These are phyloP conservation scores for Sarocladiaceae sp. DNA, from an alignment of 2,329 filamentous ascomycete species.

Conservation along the genomic window DNA sequence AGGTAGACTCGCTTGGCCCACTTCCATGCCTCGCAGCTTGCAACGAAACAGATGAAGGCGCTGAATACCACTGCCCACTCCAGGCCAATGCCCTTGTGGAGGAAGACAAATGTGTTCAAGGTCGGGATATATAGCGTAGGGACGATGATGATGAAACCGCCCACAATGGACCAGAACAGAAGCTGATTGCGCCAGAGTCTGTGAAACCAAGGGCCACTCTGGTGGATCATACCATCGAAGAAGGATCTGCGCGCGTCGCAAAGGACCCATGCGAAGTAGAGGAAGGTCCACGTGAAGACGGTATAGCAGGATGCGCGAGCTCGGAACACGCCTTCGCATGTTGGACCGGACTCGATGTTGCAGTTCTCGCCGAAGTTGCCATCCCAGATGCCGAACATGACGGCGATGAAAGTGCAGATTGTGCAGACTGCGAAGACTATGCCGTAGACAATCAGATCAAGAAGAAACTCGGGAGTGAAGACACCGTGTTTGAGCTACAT, in stretches of 20 bases:
- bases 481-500: slow-evolving; percentile 44
- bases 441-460: slow-evolving; percentile 61
- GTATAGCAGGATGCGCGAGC: slow-evolving; percentile 64
- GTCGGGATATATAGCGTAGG: slow-evolving; percentile 65
- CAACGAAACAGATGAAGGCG: slow-evolving; percentile 56
- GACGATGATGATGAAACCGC: slow-evolving; percentile 53
- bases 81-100: slow-evolving; percentile 62
- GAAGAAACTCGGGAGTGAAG: slow-evolving; percentile 59
- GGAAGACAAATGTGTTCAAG: slow-evolving; percentile 61
- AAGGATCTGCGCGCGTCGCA: slow-evolving; percentile 61
- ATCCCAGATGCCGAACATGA: slow-evolving; percentile 50
- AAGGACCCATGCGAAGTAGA: slow-evolving; percentile 68
- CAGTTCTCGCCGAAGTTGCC: slow-evolving; percentile 56
- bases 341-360: slow-evolving; percentile 46
- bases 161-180: slow-evolving; percentile 42
- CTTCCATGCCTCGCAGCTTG: slow-evolving; percentile 63
- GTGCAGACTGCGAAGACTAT: slow-evolving; percentile 59
- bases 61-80: slow-evolving; percentile 68
- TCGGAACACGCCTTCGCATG: slow-evolving; percentile 56
- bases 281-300: slow-evolving; percentile 63
- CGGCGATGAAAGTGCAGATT: slow-evolving; percentile 52
- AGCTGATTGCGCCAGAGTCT: slow-evolving; percentile 54
- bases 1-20: slow-evolving; percentile 58
- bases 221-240: slow-evolving; percentile 52
- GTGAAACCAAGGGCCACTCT: slow-evolving; percentile 47